Evolutionary conservation across 768 basidiomycete species (phyloP).

Genomic region (Boletus edulis): DNA sequence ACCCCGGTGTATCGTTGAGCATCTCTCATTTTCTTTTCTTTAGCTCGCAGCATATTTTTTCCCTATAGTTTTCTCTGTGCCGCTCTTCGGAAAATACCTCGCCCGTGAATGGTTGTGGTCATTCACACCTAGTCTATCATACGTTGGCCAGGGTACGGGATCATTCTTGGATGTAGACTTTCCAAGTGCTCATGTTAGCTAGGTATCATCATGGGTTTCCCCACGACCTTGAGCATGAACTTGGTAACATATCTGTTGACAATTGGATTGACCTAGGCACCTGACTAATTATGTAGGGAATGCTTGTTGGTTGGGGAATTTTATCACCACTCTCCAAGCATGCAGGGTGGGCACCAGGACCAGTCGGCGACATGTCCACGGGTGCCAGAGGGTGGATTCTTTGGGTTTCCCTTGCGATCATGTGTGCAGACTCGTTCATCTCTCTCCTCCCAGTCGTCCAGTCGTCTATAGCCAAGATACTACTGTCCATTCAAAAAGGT

Average conservation of each 20-base stretch:
- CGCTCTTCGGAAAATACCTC: slow-evolving; percentile 78
- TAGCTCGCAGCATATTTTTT: slow-evolving; percentile 88
- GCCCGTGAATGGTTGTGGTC: slow-evolving; percentile 92
- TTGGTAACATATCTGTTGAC: slow-evolving; percentile 46
- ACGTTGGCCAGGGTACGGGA: slow-evolving; percentile 77
- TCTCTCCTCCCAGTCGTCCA: slow-evolving; percentile 75
- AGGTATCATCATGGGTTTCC: slow-evolving; percentile 98
- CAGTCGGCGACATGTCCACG: slow-evolving; percentile 79
- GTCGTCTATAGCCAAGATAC: slow-evolving; percentile 45
- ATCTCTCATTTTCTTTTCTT: not conserved
- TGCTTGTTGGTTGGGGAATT: slow-evolving; percentile 95
- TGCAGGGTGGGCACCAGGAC: slow-evolving; percentile 90
- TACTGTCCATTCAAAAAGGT: slow-evolving; percentile 29
- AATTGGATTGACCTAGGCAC: not conserved
- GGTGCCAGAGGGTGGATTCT: slow-evolving; percentile 96
- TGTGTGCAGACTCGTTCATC: slow-evolving; percentile 90
- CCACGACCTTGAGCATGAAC: slow-evolving; percentile 92
- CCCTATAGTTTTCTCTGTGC: slow-evolving; percentile 83
- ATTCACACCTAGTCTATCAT: slow-evolving; percentile 88
- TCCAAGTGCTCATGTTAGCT: slow-evolving; percentile 1
- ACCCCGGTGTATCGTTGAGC: not conserved
- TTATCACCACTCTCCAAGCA: slow-evolving; percentile 85
- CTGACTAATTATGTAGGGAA: slow-evolving; percentile 54
- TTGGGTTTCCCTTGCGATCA: slow-evolving; percentile 94
- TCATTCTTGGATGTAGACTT: not conserved